phyloP scores from a whole-genome alignment of 1,284 basidiomycete species.

The Xerocomus minutiporus region DNA sequence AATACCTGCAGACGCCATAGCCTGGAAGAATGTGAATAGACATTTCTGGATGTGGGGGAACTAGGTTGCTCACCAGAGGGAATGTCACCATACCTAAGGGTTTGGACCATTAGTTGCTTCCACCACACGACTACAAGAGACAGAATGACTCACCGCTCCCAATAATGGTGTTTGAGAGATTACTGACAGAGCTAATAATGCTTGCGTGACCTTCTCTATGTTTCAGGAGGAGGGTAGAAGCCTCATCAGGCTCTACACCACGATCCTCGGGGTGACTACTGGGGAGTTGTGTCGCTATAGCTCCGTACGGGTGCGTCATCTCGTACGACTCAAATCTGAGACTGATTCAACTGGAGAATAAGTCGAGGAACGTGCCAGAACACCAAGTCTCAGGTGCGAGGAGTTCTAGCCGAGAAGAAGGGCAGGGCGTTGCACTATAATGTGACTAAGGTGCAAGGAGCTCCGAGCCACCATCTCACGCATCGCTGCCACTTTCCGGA shows the following conservation, averaged over 20 bases:
- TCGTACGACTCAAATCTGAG: constrained; percentile 39
- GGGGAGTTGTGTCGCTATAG: constrained; percentile 30
- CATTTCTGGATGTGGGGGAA: neutral
- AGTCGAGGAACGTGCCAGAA: constrained; percentile 1
- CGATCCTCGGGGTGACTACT: neutral
- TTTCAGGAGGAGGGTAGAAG: constrained; percentile 47
- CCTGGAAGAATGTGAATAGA: constrained; percentile 40
- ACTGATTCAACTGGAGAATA: neutral
- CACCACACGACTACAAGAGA: neutral
- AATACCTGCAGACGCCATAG: constrained; percentile 80
- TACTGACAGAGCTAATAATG: constrained; percentile 65
- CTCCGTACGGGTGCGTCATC: constrained; percentile 64
- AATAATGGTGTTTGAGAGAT: constrained; percentile 83
- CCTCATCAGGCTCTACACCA: constrained; percentile 40
- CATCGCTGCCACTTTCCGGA: too few species aligned
- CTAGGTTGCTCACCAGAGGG: constrained; percentile 53
- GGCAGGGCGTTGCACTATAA: neutral
- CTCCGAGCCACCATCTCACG: neutral
- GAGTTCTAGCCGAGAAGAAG: neutral
- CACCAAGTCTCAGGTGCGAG: neutral
- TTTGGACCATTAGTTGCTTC: constrained; percentile 5
- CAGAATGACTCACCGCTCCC: constrained; percentile 66
- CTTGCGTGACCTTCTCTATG: constrained; percentile 60
- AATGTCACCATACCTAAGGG: constrained; percentile 75
- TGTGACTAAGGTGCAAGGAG: neutral